Percentiles rank a stretch among this genome's conserved stretches.
phyloP scores from a whole-genome alignment of 2,329 filamentous ascomycete genomes.

The Huntiella moniliformis region DNA sequence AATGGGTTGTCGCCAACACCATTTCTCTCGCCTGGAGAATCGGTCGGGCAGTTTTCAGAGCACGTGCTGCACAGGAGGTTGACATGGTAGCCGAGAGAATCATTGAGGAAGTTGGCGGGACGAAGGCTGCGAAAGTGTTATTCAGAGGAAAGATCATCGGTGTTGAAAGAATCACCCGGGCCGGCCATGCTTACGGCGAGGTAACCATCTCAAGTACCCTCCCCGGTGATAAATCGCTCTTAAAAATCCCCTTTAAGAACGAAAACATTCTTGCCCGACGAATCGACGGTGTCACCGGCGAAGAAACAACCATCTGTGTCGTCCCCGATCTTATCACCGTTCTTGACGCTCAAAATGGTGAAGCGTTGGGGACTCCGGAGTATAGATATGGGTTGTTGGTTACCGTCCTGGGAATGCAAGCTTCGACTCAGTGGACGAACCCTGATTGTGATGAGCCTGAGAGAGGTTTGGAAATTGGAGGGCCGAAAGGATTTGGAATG shows the following conservation, averaged over 20 bases:
- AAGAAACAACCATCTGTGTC: slow-evolving; percentile 25
- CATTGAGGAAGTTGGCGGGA: slow-evolving; percentile 37
- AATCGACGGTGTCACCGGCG: slow-evolving; percentile 11
- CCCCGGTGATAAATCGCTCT: slow-evolving; percentile 25
- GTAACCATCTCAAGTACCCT: slow-evolving; percentile 25
- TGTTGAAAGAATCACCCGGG: slow-evolving; percentile 35
- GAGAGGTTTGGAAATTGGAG: slow-evolving; percentile 30
- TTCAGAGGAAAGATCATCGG: slow-evolving; percentile 45
- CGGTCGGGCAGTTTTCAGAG: slow-evolving; percentile 24
- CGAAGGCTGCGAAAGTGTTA: slow-evolving; percentile 33
- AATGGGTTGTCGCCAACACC: slow-evolving; percentile 33
- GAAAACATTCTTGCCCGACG: slow-evolving; percentile 47
- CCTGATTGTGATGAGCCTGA: slow-evolving; percentile 18
- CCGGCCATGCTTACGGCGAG: slow-evolving; percentile 41
- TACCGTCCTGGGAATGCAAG: slow-evolving; percentile 27
- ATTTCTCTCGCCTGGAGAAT: slow-evolving; percentile 38
- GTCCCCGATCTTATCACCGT: slow-evolving; percentile 39
- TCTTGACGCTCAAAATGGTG: slow-evolving; percentile 36
- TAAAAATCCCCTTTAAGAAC: slow-evolving; percentile 56
- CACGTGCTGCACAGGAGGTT: slow-evolving; percentile 20
- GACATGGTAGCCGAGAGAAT: slow-evolving; percentile 38
- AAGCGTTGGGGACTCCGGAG: slow-evolving; percentile 37
- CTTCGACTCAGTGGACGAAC: slow-evolving; percentile 25
- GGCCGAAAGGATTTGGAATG: slow-evolving; percentile 29
- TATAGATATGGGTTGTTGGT: slow-evolving; percentile 35